A percentile compares a stretch with the other conserved stretches of the same genome.
phyloP scores from a whole-genome alignment of 148 eudicot genomes.

The Arctostaphylos glauca region DNA sequence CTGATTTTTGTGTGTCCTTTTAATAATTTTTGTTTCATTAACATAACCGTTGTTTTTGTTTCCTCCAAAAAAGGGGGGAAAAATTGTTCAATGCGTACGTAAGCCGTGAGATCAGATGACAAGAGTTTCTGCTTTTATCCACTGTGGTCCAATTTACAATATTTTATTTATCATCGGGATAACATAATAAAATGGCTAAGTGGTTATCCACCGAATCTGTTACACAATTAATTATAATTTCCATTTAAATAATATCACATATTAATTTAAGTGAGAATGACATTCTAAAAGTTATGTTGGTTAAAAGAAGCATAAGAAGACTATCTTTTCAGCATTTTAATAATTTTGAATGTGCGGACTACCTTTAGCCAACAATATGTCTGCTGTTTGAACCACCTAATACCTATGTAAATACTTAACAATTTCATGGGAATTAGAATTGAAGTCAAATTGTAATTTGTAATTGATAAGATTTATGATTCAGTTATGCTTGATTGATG shows the following conservation, averaged over 20 bases:
- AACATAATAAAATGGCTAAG: background rate
- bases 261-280: background rate
- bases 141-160: background rate
- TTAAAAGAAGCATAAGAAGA: background rate
- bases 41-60: too few relatives aligned
- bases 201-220: slow-evolving; percentile 3
- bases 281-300: background rate
- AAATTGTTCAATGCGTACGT: background rate
- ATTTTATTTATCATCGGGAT: background rate
- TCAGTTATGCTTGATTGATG: too few relatives aligned
- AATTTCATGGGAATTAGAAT: too few relatives aligned
- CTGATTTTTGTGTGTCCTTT: too few relatives aligned
- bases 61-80: background rate
- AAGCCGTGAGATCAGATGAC: background rate
- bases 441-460: too few relatives aligned
- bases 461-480: too few relatives aligned
- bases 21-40: too few relatives aligned
- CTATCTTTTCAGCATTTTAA: background rate
- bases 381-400: background rate
- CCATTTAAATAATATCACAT: background rate
- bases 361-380: background rate
- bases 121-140: background rate
- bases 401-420: background rate
- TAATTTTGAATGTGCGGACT: background rate
- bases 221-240: background rate